Evolutionary conservation across 306 rosid species (phyloP).

Genomic region (Acacia melanoxylon): DNA sequence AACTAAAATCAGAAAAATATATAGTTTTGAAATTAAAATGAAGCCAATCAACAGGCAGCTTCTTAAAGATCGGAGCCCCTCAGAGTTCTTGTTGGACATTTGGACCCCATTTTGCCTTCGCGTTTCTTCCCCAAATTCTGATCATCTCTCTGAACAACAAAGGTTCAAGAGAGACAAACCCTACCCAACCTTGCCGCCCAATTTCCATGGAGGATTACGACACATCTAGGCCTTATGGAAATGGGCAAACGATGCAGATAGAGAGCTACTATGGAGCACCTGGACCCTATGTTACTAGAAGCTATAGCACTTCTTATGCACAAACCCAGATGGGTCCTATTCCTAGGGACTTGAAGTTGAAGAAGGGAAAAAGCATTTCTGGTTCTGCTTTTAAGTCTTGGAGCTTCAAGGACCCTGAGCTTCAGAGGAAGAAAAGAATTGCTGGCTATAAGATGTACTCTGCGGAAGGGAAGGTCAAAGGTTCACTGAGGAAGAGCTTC

Average conservation of each 20-base stretch:
- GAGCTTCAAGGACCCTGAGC: constrained; percentile 68
- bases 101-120: constrained; percentile 47
- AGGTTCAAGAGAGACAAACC: constrained; percentile 10
- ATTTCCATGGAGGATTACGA: constrained; percentile 62
- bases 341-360: constrained; percentile 33
- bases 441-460: constrained; percentile 88
- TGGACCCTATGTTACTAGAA: constrained; percentile 52
- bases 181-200: constrained; percentile 1
- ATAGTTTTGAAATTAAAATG: constrained; percentile 5
- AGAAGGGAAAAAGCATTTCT: constrained; percentile 65
- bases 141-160: constrained; percentile 7
- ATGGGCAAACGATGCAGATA: constrained; percentile 60
- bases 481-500: constrained; percentile 82
- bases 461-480: constrained; percentile 84
- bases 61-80: constrained; percentile 3
- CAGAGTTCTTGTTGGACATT: constrained; percentile 42
- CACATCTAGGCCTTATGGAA: constrained; percentile 60
- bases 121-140: constrained; percentile 11
- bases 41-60: constrained; percentile 30
- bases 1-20: constrained; percentile 17
- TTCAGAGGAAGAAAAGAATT: constrained; percentile 89
- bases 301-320: constrained; percentile 58
- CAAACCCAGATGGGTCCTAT: constrained; percentile 48
- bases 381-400: constrained; percentile 54
- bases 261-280: constrained; percentile 63